Base-by-base conservation (phyloP, 371 early-diverging fungal genomes). In the Catenaria anguillulae region DNA sequence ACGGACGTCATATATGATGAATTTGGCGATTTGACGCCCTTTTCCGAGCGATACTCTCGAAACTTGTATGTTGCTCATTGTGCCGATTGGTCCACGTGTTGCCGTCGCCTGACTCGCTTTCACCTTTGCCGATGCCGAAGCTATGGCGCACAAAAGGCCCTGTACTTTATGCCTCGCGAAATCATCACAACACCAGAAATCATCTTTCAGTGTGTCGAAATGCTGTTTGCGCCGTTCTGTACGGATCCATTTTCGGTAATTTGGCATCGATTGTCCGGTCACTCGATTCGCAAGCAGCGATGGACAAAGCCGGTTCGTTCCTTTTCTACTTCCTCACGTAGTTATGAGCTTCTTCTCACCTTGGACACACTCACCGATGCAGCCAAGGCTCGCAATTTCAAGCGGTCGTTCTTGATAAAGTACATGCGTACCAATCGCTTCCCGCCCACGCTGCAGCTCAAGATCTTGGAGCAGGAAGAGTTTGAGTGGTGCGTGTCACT, bases 311-410 rank as follows among this genome's bases (percentile, higher is more conserved):
- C 17, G 33, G 56, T 55, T 2, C 19, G 37, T 55, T 3, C 3
- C 10, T 15, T 54, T 15, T 54, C 54, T 8, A 13, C 8, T 54
- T 54, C 8, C 8, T 4, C 13, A 4, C 33, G 29, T 15, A 13
- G 33, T 15, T 4, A n/a, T n/a, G n/a, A n/a, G 17, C 29, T 55
- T 55, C 10, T 23, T n/a, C 23, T 55, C 56, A 34, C 2, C 2
- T 55, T 55, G 33, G 17, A 19, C 3, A 4, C 37, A 19, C 10
- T 55, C 10, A 34, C 37, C 3, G 19, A 19, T 34, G 19, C 19
- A 55, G 59, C 59, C 5, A 58, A 58, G 29, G 15, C 4, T 6
- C 59, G 59, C 17, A 58, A 58, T 29, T 58, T 58, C 19, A 58
- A 35, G 2, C 6, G 17, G 26, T 17, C 24, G 59, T 42, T 26